Conservation (phyloP, 345 rosid species). For the Fremontodendron californicum region DNA sequence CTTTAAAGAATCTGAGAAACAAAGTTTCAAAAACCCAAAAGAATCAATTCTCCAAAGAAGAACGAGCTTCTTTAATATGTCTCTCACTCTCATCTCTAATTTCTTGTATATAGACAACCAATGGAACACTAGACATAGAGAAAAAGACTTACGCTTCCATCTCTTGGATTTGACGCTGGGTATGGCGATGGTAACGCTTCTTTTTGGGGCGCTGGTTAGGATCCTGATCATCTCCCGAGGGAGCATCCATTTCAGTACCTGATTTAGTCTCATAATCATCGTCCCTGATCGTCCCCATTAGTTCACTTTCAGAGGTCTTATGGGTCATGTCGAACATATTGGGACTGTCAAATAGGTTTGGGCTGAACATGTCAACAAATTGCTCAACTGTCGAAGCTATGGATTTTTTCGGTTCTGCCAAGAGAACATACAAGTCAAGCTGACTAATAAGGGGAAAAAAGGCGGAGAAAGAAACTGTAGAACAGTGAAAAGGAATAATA, state of each 20-base stretch:
- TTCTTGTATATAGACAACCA: background rate
- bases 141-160: constrained; percentile 69
- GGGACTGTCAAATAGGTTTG: constrained; percentile 66
- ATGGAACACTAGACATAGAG: background rate
- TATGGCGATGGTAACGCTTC: constrained; percentile 93
- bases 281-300: constrained; percentile 47
- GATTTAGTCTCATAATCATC: constrained; percentile 81
- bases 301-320: constrained; percentile 52
- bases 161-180: constrained; percentile 93
- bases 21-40: background rate
- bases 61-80: background rate
- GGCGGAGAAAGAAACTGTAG: background rate
- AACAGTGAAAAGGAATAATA: background rate
- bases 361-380: constrained; percentile 52
- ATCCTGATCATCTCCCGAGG: constrained; percentile 72
- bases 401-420: constrained; percentile 13
- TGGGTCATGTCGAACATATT: constrained; percentile 65
- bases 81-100: background rate
- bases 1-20: constrained; percentile 70
- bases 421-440: background rate
- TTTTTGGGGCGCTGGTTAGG: constrained; percentile 65
- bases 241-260: constrained; percentile 60
- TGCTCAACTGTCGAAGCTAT: background rate
- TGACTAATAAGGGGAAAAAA: background rate
- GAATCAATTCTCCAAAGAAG: background rate